Evolutionary conservation across 192 early-diverging fungal species (phyloP), one percentile per base, ranked within the genome.

Genomic region (Cetraspora pellucida): DNA sequence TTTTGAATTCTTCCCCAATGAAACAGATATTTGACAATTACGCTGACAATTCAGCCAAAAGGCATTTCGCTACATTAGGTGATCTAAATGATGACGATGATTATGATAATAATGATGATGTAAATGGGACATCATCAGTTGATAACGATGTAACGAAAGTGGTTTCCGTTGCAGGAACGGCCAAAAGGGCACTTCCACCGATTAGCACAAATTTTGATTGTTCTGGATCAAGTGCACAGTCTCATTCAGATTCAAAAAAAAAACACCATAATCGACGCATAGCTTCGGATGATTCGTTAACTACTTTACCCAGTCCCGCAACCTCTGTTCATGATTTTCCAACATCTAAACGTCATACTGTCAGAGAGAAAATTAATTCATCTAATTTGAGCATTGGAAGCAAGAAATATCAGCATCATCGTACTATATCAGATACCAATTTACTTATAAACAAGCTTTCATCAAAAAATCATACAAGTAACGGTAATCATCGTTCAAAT

Each of bases 251-350:
- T 17, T 3, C 23, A 54, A 16, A 25, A 55, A 64, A 76, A 19
- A 76, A 46, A 13, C 3, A 28, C 52, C 58, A 60, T 55, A 61
- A 76, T 64, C 61, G 54, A 16, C 25, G 64, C 11, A 28, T 66
- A 17, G 57, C 63, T 45, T 66, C 47, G 11, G 63, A 67, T 54
- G 59, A 60, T 9, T 10, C 58, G 10, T 37, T 76, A 5, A 25
- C 63, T 11, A 28, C 61, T 17, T 66, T 76, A 66, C 74, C 74
- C 17, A 76, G 74, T 76, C 74, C 74, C 23, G 74, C 60, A 8
- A 76, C 74, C 54, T 75, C 73, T 16, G 3, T 63, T 30, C 11
- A 16, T n/a, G 74, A 76, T 30, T 66, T 66, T 30, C 71, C 71
- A 7, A 21, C 30, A 30, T n/a, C 54, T 10, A 21, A 67, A n/a